Evolutionary conservation across 208 protist species (phyloP).

Genomic region (Trypanosoma cruzi): DNA sequence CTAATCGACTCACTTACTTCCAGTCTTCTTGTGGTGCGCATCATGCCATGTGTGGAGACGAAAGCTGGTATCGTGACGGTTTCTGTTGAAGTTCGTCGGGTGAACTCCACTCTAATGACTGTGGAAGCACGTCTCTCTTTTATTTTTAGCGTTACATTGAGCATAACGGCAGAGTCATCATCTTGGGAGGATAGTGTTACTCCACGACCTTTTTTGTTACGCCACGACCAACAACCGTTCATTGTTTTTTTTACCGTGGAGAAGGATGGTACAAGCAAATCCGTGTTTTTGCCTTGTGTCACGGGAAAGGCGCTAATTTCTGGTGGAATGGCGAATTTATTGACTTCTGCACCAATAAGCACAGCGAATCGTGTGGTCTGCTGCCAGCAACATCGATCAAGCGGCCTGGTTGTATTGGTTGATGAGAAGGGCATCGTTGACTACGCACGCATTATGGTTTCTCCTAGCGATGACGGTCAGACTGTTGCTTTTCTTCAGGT

Average conservation of each 20-base stretch:
- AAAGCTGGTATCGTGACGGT: slow-evolving; percentile 26
- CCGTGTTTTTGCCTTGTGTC: slow-evolving; percentile 32
- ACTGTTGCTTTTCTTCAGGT: slow-evolving; percentile 43
- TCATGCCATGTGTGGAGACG: slow-evolving; percentile 5
- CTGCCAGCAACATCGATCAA: slow-evolving; percentile 45
- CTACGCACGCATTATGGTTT: slow-evolving; percentile 52
- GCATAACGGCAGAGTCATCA: background rate
- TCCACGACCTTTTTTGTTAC: slow-evolving; percentile 49
- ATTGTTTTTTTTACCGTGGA: slow-evolving; percentile 56
- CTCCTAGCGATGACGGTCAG: slow-evolving; percentile 6
- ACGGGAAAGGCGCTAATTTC: background rate
- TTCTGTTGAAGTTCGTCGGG: slow-evolving; percentile 41
- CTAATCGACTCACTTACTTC: slow-evolving; percentile 12
- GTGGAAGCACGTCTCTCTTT: slow-evolving; percentile 50
- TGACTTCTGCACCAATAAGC: slow-evolving; percentile 32
- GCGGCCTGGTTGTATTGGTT: slow-evolving; percentile 46
- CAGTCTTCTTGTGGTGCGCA: slow-evolving; percentile 16
- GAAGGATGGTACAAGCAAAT: slow-evolving; percentile 6
- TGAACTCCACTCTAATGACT: slow-evolving; percentile 54
- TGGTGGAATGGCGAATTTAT: background rate
- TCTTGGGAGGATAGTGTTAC: slow-evolving; percentile 40
- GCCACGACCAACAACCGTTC: slow-evolving; percentile 56
- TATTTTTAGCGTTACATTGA: slow-evolving; percentile 30
- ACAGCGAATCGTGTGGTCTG: slow-evolving; percentile 45
- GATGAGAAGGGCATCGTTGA: slow-evolving; percentile 60